Percentiles rank a stretch among this genome's conserved stretches.
Evolutionary conservation across 2,329 filamentous ascomycete genomes (phyloP).

Genomic region (Biscogniauxia mediterranea): DNA sequence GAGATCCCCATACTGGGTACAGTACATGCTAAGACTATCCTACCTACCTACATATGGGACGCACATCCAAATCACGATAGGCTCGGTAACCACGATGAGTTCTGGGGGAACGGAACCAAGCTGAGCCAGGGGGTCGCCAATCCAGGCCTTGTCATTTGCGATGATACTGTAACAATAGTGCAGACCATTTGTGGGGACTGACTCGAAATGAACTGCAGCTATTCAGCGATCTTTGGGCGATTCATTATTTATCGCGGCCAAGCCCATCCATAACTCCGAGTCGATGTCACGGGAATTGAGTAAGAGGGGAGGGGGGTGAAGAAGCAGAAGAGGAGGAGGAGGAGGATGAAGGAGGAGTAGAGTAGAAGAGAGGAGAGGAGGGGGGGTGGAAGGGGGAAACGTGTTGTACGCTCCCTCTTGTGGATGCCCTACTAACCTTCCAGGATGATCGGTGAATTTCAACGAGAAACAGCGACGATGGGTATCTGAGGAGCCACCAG

Average conservation of each 20-base stretch:
- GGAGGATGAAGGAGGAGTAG: too few relatives aligned
- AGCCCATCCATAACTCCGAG: too few relatives aligned
- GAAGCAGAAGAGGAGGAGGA: too few relatives aligned
- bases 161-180: not conserved
- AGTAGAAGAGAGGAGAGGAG: constrained; percentile 3
- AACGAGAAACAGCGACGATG: constrained; percentile 8
- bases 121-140: constrained; percentile 2
- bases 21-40: not conserved
- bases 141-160: constrained; percentile 1
- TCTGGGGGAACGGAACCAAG: constrained; percentile 1
- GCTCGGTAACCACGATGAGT: constrained; percentile 8
- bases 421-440: constrained; percentile 13
- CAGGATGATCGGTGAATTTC: constrained; percentile 11
- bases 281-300: not conserved
- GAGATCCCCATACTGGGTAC: not conserved
- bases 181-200: not conserved
- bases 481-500: constrained; percentile 15
- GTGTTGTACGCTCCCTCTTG: constrained; percentile 12
- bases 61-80: constrained; percentile 6
- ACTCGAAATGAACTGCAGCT: not conserved
- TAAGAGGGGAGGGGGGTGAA: not conserved
- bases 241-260: not conserved
- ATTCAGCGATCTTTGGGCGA: not conserved
- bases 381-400: constrained; percentile 3
- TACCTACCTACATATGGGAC: constrained; percentile 7